These are phyloP conservation scores for Nepenthes alata DNA, from an alignment of 179 eudicot genomes.

Conservation along the genomic window DNA sequence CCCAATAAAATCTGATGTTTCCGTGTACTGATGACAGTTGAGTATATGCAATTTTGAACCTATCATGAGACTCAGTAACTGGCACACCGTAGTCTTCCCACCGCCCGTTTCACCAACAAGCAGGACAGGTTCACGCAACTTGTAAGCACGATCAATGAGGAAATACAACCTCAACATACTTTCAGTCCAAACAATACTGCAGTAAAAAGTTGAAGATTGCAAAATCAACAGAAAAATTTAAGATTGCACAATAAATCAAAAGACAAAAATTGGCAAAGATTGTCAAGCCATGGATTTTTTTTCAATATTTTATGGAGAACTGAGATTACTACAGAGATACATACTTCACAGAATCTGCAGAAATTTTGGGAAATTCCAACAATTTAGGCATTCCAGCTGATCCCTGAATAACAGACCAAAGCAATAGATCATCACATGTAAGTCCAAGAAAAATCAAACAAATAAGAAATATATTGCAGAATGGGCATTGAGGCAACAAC, in stretches of 20 bases:
- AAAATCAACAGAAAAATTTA: neutral
- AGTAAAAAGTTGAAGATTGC: conserved; percentile 10
- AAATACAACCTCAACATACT: conserved; percentile 83
- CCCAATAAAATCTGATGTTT: conserved; percentile 98
- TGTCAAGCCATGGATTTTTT: neutral
- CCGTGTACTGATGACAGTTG: conserved; percentile 94
- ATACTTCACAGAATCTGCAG: conserved; percentile 3
- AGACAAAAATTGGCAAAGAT: neutral
- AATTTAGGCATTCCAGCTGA: neutral
- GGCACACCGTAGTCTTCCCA: conserved; percentile 95
- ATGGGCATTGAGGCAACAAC: no score
- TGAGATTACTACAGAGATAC: neutral
- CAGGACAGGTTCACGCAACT: conserved; percentile 89
- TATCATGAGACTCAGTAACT: conserved; percentile 60
- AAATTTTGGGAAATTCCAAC: neutral
- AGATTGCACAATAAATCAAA: neutral
- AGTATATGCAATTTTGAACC: conserved; percentile 56
- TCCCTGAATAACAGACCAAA: neutral
- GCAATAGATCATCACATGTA: neutral
- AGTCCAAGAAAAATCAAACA: no score
- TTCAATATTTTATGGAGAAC: neutral
- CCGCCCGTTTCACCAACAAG: conserved; percentile 99
- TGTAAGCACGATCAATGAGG: conserved; percentile 75
- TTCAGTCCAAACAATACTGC: conserved; percentile 75
- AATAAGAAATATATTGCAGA: no score